Base-by-base conservation (phyloP, 345 rosid species). In the Diplotaxis tenuifolia region DNA sequence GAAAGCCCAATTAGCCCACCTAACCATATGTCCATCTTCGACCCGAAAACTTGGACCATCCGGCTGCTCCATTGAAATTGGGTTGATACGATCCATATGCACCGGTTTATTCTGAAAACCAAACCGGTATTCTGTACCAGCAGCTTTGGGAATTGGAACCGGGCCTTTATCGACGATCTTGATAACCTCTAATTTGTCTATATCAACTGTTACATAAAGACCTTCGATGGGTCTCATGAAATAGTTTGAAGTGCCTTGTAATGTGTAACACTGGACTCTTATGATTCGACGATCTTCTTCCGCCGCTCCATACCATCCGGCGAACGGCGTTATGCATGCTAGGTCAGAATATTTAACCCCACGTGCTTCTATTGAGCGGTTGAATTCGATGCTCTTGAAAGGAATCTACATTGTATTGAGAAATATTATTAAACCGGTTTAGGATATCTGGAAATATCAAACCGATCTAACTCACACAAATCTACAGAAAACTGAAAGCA, bases 161-260 rank as follows among this genome's bases (percentile, higher is more conserved):
- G 42, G 42, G 42, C 42, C 23, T 59, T 59, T 59, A 27, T 59
- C 64, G 2, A 59, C 64, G 23, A 59, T 9, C 25, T 31, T 59
- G 42, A 59, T 29, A 9, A 59, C n/a, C n/a, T 59, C 64, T 31
- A 59, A 0, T 18, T 31, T 59, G 42, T 59, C 40, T 42, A 59
- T 29, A 16, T 59, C 64, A 25, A 59, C 64, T 2, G 40, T 16
- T 59, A n/a, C 42, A 31, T 59, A 59, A 31, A 59, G 64, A 29
- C 64, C 64, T 59, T 59, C 64, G 15, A 59, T 18, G 22, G 64
- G 64, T 59, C 64, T 31, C 64, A 59, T 59, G 45, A 29, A 59
- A 18, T 29, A 59, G 2, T 59, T 59, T 1, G 42, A 23, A 29
- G 64, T 59, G 45, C 9, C 64, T 59, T 59, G 8, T 31, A 8